Percentiles rank a stretch among this genome's conserved stretches.
These are phyloP conservation scores for Suillus ampliporus DNA, from an alignment of 768 basidiomycete genomes.

Conservation along the genomic window DNA sequence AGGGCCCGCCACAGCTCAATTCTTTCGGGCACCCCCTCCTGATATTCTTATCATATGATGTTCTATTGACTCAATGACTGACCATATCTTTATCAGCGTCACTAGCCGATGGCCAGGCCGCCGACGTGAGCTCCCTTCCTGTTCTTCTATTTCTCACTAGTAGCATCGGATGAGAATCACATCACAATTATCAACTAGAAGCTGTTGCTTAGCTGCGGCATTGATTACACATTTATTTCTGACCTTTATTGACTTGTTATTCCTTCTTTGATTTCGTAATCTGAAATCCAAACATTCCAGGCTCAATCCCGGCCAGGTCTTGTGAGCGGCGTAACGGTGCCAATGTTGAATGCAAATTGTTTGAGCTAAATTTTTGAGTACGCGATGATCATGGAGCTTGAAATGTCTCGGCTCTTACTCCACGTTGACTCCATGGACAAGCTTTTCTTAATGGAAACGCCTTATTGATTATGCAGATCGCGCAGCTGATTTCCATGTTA, in stretches of 20 bases:
- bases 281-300: not conserved
- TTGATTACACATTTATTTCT: slow-evolving; percentile 55
- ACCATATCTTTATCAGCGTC: slow-evolving; percentile 8
- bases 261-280: not conserved
- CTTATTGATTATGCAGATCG: not conserved
- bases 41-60: slow-evolving; percentile 42
- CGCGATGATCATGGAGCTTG: not conserved
- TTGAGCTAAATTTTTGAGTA: not conserved
- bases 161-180: slow-evolving; percentile 27
- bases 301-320: not conserved
- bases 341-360: not conserved
- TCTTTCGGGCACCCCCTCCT: slow-evolving; percentile 80
- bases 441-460: not conserved
- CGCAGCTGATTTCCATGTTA: not conserved
- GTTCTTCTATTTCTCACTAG: slow-evolving; percentile 4
- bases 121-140: slow-evolving; percentile 1
- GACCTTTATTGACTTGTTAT: slow-evolving; percentile 26
- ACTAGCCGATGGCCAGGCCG: not conserved
- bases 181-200: slow-evolving; percentile 79
- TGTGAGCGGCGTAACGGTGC: not conserved
- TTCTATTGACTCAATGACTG: slow-evolving; percentile 11
- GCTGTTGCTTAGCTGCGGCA: slow-evolving; percentile 83
- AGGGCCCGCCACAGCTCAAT: slow-evolving; percentile 93
- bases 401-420: not conserved
- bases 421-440: not conserved